A percentile compares a stretch with the other conserved stretches of the same genome.
Conservation (phyloP, 371 early-diverging fungal genomes). For the Dichotomocladium elegans region DNA sequence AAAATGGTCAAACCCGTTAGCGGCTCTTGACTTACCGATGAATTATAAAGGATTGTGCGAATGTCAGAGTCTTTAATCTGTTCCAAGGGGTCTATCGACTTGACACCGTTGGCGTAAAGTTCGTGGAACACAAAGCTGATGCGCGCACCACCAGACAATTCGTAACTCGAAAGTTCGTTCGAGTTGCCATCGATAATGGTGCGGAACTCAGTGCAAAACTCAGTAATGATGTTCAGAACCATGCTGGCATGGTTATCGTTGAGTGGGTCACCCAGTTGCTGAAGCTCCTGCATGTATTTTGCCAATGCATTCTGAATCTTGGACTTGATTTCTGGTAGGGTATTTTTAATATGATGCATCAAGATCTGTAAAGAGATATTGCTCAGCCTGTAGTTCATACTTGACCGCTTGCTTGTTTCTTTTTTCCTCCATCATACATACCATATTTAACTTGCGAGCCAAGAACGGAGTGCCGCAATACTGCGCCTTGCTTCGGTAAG, state of each 20-base stretch:
- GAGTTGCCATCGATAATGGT: conserved; percentile 93
- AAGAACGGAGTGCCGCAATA: conserved; percentile 99
- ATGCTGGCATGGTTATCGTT: conserved; percentile 75
- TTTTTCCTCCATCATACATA: conserved; percentile 17
- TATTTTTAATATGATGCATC: conserved; percentile 96
- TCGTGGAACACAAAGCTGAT: conserved; percentile 98
- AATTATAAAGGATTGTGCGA: conserved; percentile 97
- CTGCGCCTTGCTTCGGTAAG: conserved; percentile 93
- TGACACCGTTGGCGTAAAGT: conserved; percentile 89
- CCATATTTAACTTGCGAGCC: conserved; percentile 92
- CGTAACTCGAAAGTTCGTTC: conserved; percentile 86
- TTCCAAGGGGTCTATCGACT: conserved; percentile 93
- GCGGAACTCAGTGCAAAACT: conserved; percentile 94
- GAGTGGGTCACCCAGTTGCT: conserved; percentile 87
- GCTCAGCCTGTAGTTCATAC: background rate
- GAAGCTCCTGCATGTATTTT: conserved; percentile 85
- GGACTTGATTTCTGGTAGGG: conserved; percentile 96
- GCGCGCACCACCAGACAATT: conserved; percentile 97
- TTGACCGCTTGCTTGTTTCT: background rate
- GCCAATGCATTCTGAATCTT: conserved; percentile 82
- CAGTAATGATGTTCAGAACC: conserved; percentile 93
- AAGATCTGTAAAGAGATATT: conserved; percentile 69
- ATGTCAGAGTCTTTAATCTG: conserved; percentile 98
- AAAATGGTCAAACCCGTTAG: background rate
- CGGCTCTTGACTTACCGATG: conserved; percentile 59